These are phyloP conservation scores for Ogataea glucozyma DNA, from an alignment of 805 yeast species.

Conservation along the genomic window DNA sequence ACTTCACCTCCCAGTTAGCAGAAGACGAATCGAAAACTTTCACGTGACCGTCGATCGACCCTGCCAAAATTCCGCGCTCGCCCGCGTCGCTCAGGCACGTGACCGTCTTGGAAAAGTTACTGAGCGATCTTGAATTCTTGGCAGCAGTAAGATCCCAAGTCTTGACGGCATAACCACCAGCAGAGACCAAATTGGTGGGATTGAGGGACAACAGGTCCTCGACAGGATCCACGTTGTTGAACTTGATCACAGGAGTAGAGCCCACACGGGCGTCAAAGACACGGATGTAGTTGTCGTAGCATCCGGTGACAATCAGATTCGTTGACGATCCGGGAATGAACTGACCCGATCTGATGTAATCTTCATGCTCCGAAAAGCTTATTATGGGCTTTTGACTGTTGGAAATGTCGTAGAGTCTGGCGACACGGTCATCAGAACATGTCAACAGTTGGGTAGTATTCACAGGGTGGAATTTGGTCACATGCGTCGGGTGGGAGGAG, in stretches of 20 bases:
- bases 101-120: constrained; percentile 91
- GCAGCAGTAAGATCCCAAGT: constrained; percentile 92
- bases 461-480: constrained; percentile 86
- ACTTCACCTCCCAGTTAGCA: constrained; percentile 80
- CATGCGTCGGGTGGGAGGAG: constrained; percentile 86
- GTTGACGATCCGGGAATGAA: constrained; percentile 65
- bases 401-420: constrained; percentile 84
- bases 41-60: constrained; percentile 96
- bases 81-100: constrained; percentile 77
- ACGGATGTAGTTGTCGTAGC: constrained; percentile 86
- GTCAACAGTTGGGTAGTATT: constrained; percentile 74
- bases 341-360: constrained; percentile 81
- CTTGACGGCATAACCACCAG: constrained; percentile 78
- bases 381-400: constrained; percentile 72
- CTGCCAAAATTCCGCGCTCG: constrained; percentile 82
- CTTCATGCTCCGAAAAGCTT: constrained; percentile 74
- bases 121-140: constrained; percentile 64
- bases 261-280: constrained; percentile 75
- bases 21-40: constrained; percentile 83
- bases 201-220: constrained; percentile 78
- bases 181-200: constrained; percentile 74
- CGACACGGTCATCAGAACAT: constrained; percentile 88
- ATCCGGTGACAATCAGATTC: constrained; percentile 85
- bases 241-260: constrained; percentile 55
- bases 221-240: constrained; percentile 77